Evolutionary conservation across 1,139 yeast genomes (phyloP), one percentile per base, ranked within the genome.

Genomic region (Geotrichum bryndzae): DNA sequence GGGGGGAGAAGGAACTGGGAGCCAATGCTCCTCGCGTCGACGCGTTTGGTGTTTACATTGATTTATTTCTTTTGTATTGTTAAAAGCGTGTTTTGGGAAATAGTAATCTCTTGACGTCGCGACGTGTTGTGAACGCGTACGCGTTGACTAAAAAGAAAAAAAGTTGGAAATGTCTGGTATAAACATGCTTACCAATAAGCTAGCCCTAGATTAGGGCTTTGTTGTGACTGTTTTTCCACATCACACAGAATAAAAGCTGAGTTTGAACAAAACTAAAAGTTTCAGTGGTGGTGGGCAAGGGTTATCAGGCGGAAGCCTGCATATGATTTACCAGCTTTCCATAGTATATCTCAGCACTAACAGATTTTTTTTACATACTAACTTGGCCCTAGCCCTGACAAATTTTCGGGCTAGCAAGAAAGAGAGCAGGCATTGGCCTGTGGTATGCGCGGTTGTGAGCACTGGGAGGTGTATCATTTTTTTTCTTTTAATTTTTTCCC

Each of bases 181-280:
- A 27, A 27, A 27, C 6, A 4, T 27, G 3, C 31, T 27, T 27
- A 27, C 3, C 31, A 27, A 4, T 27, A 27, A 27, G 31, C 3
- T n/a, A 52, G 29, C 55, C 62, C 56, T 48, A 54, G 18, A 6
- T 31, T 56, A 59, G 62, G 62, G 59, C 57, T 55, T 41, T 41
- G 6, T 2, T n/a, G 58, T 55, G 59, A 55, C 59, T 59, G 59
- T 27, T 33, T 18, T 48, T n/a, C 13, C 18, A 38, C n/a, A 10
- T 38, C 13, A 8, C 35, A 6, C 18, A 41, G 4, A 41, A 41
- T 6, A 5, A n/a, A 41, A 41, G 7, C 22, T 35, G 11, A 11
- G 15, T 35, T 35, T 13, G 11, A 35, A 13, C 46, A 11, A n/a
- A 41, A 13, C 18, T 41, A 5, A 41, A 41, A 13, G n/a, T 13